Conservation (phyloP, 2,329 filamentous ascomycete species). For the Phoma sp. region DNA sequence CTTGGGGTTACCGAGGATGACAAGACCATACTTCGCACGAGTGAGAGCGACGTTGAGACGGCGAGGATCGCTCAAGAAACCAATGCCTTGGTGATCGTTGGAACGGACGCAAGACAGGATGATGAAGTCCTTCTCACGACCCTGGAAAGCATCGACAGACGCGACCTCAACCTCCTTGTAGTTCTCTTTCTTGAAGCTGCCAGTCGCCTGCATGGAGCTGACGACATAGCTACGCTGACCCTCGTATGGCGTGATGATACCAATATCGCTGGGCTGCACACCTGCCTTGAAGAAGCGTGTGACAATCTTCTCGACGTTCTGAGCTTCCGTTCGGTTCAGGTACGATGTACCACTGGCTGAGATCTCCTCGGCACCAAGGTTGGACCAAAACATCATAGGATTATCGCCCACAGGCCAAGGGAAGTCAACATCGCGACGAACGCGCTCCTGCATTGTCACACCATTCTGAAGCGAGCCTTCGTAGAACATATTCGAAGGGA, state of each 20-base stretch:
- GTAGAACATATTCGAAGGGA: slow-evolving; percentile 99
- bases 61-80: slow-evolving; percentile 96
- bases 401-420: slow-evolving; percentile 94
- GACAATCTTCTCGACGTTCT: slow-evolving; percentile 98
- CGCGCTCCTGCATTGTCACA: slow-evolving; percentile 84
- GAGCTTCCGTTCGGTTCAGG: slow-evolving; percentile 94
- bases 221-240: slow-evolving; percentile 98
- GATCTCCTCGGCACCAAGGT: slow-evolving; percentile 96
- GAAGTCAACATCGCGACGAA: slow-evolving; percentile 94
- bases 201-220: slow-evolving; percentile 98
- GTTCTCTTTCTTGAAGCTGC: slow-evolving; percentile 95
- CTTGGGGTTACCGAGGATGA: slow-evolving; percentile 97
- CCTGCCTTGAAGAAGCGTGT: slow-evolving; percentile 99
- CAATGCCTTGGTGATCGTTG: slow-evolving; percentile 98
- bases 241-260: slow-evolving; percentile 98
- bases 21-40: slow-evolving; percentile 93
- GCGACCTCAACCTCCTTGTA: slow-evolving; percentile 99
- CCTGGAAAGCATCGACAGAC: slow-evolving; percentile 98
- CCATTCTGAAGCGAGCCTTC: slow-evolving; percentile 97
- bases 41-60: slow-evolving; percentile 97
- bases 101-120: slow-evolving; percentile 97
- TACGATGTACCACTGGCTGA: slow-evolving; percentile 98
- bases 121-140: slow-evolving; percentile 98
- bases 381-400: slow-evolving; percentile 99
- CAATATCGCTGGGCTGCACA: slow-evolving; percentile 90